Conservation (phyloP, 805 yeast species). For the Schizosaccharomyces japonicus region DNA sequence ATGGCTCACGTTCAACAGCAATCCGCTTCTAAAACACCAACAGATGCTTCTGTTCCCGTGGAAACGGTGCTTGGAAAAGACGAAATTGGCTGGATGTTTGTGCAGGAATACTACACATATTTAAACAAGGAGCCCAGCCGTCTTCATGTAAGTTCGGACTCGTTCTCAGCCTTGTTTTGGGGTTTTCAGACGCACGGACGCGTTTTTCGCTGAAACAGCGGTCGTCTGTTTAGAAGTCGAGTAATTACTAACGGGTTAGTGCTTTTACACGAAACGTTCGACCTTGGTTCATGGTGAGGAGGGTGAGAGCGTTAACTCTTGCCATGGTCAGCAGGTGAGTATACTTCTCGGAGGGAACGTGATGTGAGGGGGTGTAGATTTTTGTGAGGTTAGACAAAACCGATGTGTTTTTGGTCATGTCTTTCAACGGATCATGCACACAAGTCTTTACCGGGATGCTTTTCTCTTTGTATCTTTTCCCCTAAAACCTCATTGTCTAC, state of each 20-base stretch:
- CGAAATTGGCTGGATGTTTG: conserved; percentile 20
- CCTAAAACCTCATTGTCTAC: too few species aligned
- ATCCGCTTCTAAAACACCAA: too few species aligned
- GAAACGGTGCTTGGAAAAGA: conserved; percentile 7
- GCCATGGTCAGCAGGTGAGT: conserved; percentile 14
- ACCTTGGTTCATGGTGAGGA: conserved; percentile 19
- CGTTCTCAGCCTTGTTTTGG: not conserved
- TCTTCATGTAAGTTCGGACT: conserved; percentile 12
- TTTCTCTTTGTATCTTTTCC: too few species aligned
- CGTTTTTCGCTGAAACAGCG: not conserved
- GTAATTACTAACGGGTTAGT: conserved; percentile 6
- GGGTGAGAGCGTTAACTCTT: conserved; percentile 14
- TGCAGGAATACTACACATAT: conserved; percentile 18
- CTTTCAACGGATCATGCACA: too few species aligned
- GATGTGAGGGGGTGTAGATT: too few species aligned
- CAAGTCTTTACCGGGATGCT: too few species aligned
- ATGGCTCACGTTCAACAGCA: too few species aligned
- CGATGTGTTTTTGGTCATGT: too few species aligned
- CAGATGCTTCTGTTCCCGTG: too few species aligned
- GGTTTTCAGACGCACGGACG: not conserved
- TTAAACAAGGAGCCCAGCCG: conserved; percentile 16
- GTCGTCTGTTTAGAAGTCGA: not conserved
- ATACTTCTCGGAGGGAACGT: too few species aligned
- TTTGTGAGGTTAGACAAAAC: too few species aligned
- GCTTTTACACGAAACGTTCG: conserved; percentile 18